Evolutionary conservation across 768 basidiomycete genomes (phyloP).

Genomic region (Calvatia gigantea): DNA sequence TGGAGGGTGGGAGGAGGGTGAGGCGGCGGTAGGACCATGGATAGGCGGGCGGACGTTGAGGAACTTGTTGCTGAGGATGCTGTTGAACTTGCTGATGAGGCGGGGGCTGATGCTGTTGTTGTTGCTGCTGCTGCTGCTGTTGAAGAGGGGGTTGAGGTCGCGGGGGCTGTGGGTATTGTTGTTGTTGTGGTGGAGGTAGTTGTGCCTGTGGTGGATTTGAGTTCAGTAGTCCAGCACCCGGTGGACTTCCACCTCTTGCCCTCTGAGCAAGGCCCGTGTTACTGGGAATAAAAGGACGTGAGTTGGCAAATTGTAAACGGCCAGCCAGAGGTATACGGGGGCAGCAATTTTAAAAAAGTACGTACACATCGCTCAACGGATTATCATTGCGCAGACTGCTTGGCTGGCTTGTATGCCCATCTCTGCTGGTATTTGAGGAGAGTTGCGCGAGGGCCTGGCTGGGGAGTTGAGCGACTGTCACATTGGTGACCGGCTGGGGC

Average conservation of each 20-base stretch:
- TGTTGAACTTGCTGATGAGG: conserved; percentile 24
- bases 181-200: conserved; percentile 14
- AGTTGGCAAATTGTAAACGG: conserved; percentile 8
- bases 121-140: conserved; percentile 16
- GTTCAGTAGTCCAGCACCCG: conserved; percentile 11
- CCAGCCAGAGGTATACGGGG: not conserved
- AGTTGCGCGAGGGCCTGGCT: conserved; percentile 67
- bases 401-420: conserved; percentile 22
- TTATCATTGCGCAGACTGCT: conserved; percentile 26
- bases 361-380: conserved; percentile 22
- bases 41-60: conserved; percentile 50
- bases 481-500: conserved; percentile 34
- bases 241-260: conserved; percentile 19
- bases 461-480: conserved; percentile 60
- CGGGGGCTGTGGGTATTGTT: conserved; percentile 13
- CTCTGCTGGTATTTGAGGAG: conserved; percentile 29
- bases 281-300: conserved; percentile 7
- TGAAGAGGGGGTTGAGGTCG: conserved; percentile 18
- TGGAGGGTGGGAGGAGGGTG: conserved; percentile 60
- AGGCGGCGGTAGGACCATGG: conserved; percentile 84
- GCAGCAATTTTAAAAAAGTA: conserved; percentile 5
- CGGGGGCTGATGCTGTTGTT: conserved; percentile 22
- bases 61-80: conserved; percentile 26
- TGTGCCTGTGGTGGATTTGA: conserved; percentile 12
- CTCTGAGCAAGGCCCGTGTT: conserved; percentile 1